Base-by-base conservation (phyloP, 805 yeast species). In the Aciculoconidium aculeatum region DNA sequence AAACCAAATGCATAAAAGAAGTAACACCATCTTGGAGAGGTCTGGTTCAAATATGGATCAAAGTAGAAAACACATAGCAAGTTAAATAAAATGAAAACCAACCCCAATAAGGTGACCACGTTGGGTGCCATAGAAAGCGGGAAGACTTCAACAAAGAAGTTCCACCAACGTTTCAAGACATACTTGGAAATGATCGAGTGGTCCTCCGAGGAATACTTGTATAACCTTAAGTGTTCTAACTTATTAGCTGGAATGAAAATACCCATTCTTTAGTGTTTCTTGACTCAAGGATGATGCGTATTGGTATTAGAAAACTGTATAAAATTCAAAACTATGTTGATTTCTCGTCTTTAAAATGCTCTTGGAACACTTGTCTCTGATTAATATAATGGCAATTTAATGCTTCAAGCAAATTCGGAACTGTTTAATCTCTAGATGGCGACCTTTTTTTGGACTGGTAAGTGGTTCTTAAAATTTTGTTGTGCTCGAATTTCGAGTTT, bases 101-200 rank as follows among this genome's bases (percentile, higher is more conserved):
- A 68, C 0, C 97, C 97, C 8, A 72, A 59, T 16, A 90, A 59
- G 1, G 97, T 90, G 31, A 88, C 80, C 49, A 83, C 75, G 53
- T 90, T 90, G 6, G 98, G 98, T 3, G 96, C 96, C 80, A 90
- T 75, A 72, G 78, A 78, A 37, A 69, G 33, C 2, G 97, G 97
- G 60, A 88, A 85, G 19, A 85, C 61, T 25, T 63, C 52, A 18
- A 80, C 88, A 50, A 86, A 80, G 37, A 66, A 55, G 30, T 65
- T 56, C 92, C 96, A 90, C 65, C 86, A 88, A 30, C 80, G 84
- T 49, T 84, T 86, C 44, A 88, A 65, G 9, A 87, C 55, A 44
- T 75, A 76, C 49, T 77, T 79, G 8, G 96, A 80, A 15, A 79
- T 60, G 23, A 83, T 55, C 1, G 96, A 86, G 35, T 79, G 78